Evolutionary conservation across 2,329 filamentous ascomycete genomes (phyloP).

Genomic region (Talaromyces sp.): DNA sequence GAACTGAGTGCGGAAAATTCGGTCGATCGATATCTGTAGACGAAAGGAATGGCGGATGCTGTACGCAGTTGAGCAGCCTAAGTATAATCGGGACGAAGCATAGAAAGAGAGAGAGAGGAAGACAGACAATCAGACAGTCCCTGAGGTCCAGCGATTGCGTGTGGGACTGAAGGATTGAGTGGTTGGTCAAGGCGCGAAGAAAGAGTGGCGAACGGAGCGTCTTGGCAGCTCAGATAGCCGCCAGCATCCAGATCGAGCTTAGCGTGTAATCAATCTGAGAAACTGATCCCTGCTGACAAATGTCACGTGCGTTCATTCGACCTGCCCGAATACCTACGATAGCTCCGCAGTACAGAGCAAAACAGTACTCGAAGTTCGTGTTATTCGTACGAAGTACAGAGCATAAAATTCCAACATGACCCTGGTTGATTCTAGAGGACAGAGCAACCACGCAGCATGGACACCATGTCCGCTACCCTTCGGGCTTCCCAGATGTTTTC

Average conservation of each 20-base stretch:
- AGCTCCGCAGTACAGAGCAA: too few relatives aligned
- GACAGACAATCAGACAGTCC: not conserved
- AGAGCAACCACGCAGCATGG: too few relatives aligned
- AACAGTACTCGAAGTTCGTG: too few relatives aligned
- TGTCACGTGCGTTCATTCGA: not conserved
- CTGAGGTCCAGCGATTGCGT: not conserved
- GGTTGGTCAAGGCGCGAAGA: not conserved
- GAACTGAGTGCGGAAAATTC: not conserved
- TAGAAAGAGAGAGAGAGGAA: not conserved
- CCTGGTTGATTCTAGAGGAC: too few relatives aligned
- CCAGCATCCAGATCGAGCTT: not conserved
- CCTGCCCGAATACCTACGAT: not conserved
- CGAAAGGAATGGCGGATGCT: constrained; percentile 1
- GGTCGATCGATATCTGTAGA: not conserved
- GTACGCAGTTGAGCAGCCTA: not conserved
- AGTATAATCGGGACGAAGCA: not conserved
- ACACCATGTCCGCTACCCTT: too few relatives aligned
- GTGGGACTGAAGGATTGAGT: constrained; percentile 4
- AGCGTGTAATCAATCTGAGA: not conserved
- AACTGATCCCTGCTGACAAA: not conserved
- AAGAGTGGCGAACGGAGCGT: not conserved
- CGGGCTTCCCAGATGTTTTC: too few relatives aligned
- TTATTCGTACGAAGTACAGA: too few relatives aligned
- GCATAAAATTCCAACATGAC: too few relatives aligned
- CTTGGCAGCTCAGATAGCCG: not conserved